Evolutionary conservation across 2,329 filamentous ascomycete genomes (phyloP), one percentile per base, ranked within the genome.

Genomic region (Apiospora rasikravindrae): DNA sequence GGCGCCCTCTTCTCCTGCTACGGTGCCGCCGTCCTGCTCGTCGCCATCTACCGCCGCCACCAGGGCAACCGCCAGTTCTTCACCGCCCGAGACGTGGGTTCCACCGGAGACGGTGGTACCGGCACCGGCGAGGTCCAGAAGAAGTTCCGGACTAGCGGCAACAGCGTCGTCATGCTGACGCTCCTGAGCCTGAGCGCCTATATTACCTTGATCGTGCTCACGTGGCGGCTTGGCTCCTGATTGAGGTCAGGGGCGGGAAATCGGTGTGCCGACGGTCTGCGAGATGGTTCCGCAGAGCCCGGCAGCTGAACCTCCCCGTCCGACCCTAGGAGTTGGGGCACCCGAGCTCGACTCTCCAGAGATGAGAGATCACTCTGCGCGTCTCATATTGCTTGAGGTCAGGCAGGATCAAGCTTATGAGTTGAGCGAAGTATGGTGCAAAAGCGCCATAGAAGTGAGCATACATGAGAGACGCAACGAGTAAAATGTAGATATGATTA

Each of bases 21-120:
- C 80, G 96, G 96, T 16, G 91, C 92, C 4, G 94, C 94, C 8
- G 89, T 99, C 67, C 86, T 98, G 79, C 86, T 94, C 37, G 94
- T 97, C 73, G 93, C 94, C 77, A 86, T 94, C 70, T 97, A 97
- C 83, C 89, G 96, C 72, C 91, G 96, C 70, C 94, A 95, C 80
- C 94, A 98, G 83, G 95, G 96, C 72, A 98, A 98, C 80, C 90
- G 91, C 75, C 96, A 98, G 83, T 98, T 99, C 84, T 98, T 98
- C 83, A 89, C 87, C 73, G 19, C 57, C 19, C 49, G 2, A 0
- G 49, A 51, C 45, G 86, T 22, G 37, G 37, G 8, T n/a, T n/a
- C 87, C 73, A 8, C 57, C 19, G n/a, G 2, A 0, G 49, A 51
- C 45, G 86, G 22, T 2, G 4, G 1, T 57, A 84, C 84, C 19